These are phyloP conservation scores for Colletotrichum phormii DNA, from an alignment of 2,329 filamentous ascomycete genomes.

Conservation along the genomic window DNA sequence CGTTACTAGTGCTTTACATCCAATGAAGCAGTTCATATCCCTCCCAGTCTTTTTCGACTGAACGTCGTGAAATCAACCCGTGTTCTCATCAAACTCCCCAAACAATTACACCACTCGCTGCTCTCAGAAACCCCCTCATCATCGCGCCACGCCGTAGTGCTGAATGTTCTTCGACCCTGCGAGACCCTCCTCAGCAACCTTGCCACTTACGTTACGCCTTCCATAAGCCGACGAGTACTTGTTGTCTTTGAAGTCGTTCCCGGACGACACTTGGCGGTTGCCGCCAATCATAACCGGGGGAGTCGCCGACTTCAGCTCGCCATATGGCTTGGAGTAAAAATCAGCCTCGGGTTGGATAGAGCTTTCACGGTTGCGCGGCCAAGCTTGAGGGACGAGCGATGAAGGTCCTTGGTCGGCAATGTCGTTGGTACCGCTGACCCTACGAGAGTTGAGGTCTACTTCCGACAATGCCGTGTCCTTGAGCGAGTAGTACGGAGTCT, in stretches of 20 bases:
- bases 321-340: slow-evolving; percentile 70
- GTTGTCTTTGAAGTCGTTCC: slow-evolving; percentile 63
- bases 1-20: not conserved
- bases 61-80: not conserved
- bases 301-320: slow-evolving; percentile 64
- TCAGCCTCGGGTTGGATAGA: slow-evolving; percentile 61
- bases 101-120: not conserved
- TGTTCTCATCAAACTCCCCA: not conserved
- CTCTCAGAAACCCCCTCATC: not conserved
- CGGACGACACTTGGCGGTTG: slow-evolving; percentile 67
- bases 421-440: slow-evolving; percentile 56
- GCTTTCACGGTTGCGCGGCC: slow-evolving; percentile 51
- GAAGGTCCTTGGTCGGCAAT: slow-evolving; percentile 54
- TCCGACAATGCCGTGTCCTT: slow-evolving; percentile 54
- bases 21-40: not conserved
- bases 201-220: slow-evolving; percentile 77
- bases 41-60: not conserved
- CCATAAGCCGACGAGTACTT: slow-evolving; percentile 48
- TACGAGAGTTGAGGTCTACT: slow-evolving; percentile 57
- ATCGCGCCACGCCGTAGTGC: slow-evolving; percentile 39
- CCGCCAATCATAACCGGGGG: slow-evolving; percentile 65
- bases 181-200: slow-evolving; percentile 77
- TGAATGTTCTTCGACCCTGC: slow-evolving; percentile 48
- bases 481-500: slow-evolving; percentile 46
- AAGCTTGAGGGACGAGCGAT: slow-evolving; percentile 30